These are phyloP conservation scores for Termitomyces sp. DNA, from an alignment of 768 basidiomycete genomes.

Conservation along the genomic window DNA sequence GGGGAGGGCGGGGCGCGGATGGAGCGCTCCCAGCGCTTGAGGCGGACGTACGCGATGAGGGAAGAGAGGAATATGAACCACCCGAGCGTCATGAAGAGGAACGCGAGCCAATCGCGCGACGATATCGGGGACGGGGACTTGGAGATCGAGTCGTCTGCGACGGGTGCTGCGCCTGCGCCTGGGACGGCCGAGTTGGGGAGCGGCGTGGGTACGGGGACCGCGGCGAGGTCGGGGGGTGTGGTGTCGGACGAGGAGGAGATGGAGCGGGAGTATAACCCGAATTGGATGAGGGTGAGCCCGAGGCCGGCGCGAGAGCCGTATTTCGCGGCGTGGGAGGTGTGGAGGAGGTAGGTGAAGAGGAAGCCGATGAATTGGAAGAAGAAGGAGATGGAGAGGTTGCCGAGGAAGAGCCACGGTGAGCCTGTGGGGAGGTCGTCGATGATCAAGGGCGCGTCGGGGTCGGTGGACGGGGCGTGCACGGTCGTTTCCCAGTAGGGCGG, in stretches of 20 bases:
- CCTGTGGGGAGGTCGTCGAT: slow-evolving; percentile 91
- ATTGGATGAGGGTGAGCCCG: slow-evolving; percentile 63
- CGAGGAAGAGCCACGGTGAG: slow-evolving; percentile 63
- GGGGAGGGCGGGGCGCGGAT: slow-evolving; percentile 44
- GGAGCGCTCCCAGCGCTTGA: slow-evolving; percentile 80
- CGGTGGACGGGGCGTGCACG: slow-evolving; percentile 63
- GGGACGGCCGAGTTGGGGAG: background rate
- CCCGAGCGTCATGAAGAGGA: slow-evolving; percentile 88
- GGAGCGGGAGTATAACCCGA: slow-evolving; percentile 68
- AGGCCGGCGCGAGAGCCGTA: slow-evolving; percentile 52
- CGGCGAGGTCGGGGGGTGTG: slow-evolving; percentile 18
- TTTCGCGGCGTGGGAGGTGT: slow-evolving; percentile 89
- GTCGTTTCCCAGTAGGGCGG: slow-evolving; percentile 98
- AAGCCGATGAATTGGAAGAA: slow-evolving; percentile 98
- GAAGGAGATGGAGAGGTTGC: slow-evolving; percentile 82
- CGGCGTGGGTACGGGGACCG: background rate
- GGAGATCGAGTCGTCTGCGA: slow-evolving; percentile 32
- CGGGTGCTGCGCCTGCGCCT: slow-evolving; percentile 27
- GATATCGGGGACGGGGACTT: slow-evolving; percentile 23
- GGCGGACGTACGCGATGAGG: slow-evolving; percentile 74
- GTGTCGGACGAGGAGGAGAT: background rate
- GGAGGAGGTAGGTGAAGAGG: slow-evolving; percentile 88
- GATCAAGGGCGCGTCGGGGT: slow-evolving; percentile 54
- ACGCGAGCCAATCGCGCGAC: slow-evolving; percentile 85
- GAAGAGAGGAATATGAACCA: slow-evolving; percentile 92